A percentile compares a stretch with the other conserved stretches of the same genome.
Conservation (phyloP, 1,284 basidiomycete species). For the Rhodotorula sp. region DNA sequence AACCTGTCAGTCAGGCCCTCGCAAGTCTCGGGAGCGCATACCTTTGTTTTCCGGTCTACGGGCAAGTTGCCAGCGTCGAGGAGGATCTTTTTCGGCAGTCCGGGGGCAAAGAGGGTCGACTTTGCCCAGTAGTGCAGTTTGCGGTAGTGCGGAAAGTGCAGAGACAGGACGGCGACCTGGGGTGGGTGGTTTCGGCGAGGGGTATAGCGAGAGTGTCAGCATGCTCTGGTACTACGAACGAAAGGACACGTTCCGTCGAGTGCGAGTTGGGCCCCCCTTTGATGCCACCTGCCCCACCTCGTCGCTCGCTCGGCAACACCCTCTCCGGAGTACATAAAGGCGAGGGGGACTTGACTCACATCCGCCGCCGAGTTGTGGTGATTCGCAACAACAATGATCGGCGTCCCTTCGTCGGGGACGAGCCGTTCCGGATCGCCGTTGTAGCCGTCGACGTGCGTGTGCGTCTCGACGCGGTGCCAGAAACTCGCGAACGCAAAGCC, state of each 20-base stretch:
- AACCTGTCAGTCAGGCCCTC: not conserved
- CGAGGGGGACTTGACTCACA: conserved; percentile 9
- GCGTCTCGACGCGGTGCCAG: conserved; percentile 70
- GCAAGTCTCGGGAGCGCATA: not conserved
- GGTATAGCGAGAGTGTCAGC: no score
- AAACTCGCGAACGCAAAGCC: conserved; percentile 64
- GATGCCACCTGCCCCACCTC: not conserved
- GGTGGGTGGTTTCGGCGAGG: not conserved
- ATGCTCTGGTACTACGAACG: not conserved
- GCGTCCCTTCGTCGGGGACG: conserved; percentile 67
- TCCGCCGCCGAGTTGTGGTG: conserved; percentile 39
- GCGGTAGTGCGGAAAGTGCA: conserved; percentile 70
- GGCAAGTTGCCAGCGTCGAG: conserved; percentile 89
- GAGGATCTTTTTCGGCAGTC: conserved; percentile 69
- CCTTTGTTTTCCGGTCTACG: conserved; percentile 84
- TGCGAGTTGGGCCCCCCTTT: no score
- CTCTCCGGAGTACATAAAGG: no score
- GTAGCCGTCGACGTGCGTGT: conserved; percentile 52
- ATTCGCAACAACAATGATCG: conserved; percentile 67
- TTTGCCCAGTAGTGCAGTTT: conserved; percentile 95
- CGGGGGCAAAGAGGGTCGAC: conserved; percentile 67
- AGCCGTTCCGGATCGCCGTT: conserved; percentile 69
- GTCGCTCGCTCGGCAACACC: no score
- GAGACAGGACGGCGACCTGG: conserved; percentile 47
- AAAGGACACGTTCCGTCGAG: not conserved